Percentiles rank a stretch among this genome's conserved stretches.
phyloP scores from a whole-genome alignment of 768 basidiomycete species.

The Amyloporia xantha region DNA sequence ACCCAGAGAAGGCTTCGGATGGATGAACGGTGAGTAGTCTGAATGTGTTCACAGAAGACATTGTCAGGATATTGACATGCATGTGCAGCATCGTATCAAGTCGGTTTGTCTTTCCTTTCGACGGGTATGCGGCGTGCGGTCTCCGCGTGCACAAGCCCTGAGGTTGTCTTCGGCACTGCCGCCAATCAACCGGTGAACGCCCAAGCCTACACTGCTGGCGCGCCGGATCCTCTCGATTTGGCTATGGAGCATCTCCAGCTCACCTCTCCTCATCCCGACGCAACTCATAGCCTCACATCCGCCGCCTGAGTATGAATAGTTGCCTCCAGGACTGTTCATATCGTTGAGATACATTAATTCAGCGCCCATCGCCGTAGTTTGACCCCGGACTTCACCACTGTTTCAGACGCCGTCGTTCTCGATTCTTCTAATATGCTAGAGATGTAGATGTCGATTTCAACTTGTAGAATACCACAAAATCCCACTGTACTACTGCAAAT shows the following conservation, averaged over 20 bases:
- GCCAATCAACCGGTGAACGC: slow-evolving; percentile 30
- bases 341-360: slow-evolving; percentile 1
- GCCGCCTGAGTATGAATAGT: not conserved
- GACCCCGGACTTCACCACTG: not conserved
- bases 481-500: not conserved
- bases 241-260: slow-evolving; percentile 32
- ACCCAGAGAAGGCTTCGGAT: slow-evolving; percentile 95
- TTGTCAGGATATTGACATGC: not conserved
- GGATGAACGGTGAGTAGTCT: slow-evolving; percentile 79
- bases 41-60: not conserved
- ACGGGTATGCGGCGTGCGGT: slow-evolving; percentile 94
- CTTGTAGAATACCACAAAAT: not conserved
- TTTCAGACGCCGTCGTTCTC: not conserved
- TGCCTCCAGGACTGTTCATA: not conserved
- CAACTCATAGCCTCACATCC: not conserved
- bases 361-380: not conserved
- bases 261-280: slow-evolving; percentile 12
- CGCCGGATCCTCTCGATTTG: slow-evolving; percentile 32
- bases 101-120: slow-evolving; percentile 91
- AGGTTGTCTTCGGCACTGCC: slow-evolving; percentile 66
- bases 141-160: slow-evolving; percentile 89
- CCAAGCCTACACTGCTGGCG: slow-evolving; percentile 24
- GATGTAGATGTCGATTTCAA: not conserved
- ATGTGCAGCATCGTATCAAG: slow-evolving; percentile 81
- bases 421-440: not conserved